phyloP scores from a whole-genome alignment of 2,329 filamentous ascomycete genomes.

The Exophiala oligosperma region DNA sequence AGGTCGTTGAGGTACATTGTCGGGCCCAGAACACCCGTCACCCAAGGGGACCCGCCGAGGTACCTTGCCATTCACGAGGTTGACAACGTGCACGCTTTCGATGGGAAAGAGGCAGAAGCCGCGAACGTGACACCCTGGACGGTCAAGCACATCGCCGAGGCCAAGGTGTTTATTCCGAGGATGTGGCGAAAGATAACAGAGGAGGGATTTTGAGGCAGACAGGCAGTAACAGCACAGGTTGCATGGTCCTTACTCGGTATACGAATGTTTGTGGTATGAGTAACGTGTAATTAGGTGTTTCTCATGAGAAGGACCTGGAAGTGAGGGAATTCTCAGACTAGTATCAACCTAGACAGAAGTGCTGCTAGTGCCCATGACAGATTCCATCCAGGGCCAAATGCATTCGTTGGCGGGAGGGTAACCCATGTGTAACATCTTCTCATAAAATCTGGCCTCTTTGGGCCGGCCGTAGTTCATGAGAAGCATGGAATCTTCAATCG shows the following conservation, averaged over 20 bases:
- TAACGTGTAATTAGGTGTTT: not conserved
- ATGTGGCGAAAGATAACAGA: slow-evolving; percentile 16
- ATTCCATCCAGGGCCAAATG: slow-evolving; percentile 30
- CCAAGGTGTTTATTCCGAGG: slow-evolving; percentile 19
- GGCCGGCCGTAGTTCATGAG: slow-evolving; percentile 64
- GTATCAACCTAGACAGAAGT: slow-evolving; percentile 5
- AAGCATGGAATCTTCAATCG: slow-evolving; percentile 66
- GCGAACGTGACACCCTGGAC: slow-evolving; percentile 22
- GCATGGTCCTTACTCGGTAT: not conserved
- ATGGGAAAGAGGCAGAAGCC: slow-evolving; percentile 14
- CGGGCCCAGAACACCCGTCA: slow-evolving; percentile 50
- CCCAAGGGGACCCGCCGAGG: slow-evolving; percentile 41
- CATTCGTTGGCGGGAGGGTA: slow-evolving; percentile 50
- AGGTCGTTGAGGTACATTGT: slow-evolving; percentile 69
- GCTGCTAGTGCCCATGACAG: slow-evolving; percentile 17
- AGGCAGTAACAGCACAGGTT: no score
- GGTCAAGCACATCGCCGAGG: slow-evolving; percentile 15
- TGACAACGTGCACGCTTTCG: slow-evolving; percentile 63
- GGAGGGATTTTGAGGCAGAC: slow-evolving; percentile 11
- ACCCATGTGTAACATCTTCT: slow-evolving; percentile 65
- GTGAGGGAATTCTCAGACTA: not conserved
- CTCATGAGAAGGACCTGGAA: no score
- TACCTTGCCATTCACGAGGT: slow-evolving; percentile 74
- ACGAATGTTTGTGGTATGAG: not conserved
- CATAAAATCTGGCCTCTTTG: slow-evolving; percentile 66